Percentiles rank a stretch among this genome's conserved stretches.
These are phyloP conservation scores for Skeletonema marinoi DNA, from an alignment of 108 stramenopile species.

Conservation along the genomic window DNA sequence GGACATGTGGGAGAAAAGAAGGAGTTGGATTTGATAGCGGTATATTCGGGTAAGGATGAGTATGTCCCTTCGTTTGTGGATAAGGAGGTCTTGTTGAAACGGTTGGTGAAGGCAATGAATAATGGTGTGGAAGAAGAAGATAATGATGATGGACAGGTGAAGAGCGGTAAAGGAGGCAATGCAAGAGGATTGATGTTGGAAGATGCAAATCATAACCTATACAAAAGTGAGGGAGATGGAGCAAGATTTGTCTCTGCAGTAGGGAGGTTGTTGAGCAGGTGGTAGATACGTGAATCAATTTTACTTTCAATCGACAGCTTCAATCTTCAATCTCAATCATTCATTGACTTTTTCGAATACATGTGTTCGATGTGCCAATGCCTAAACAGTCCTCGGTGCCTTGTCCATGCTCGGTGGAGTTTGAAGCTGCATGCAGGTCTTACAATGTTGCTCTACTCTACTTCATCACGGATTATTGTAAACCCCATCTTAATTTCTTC, in stretches of 20 bases:
- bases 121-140: neutral
- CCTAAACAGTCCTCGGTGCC: too few relatives aligned
- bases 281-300: too few relatives aligned
- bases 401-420: too few relatives aligned
- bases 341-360: too few relatives aligned
- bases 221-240: constrained; percentile 54
- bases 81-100: constrained; percentile 52
- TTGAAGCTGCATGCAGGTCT: too few relatives aligned
- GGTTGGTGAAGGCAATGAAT: constrained; percentile 83
- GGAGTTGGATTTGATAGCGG: constrained; percentile 64
- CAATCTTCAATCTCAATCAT: too few relatives aligned
- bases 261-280: constrained; percentile 32
- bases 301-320: too few relatives aligned
- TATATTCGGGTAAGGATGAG: constrained; percentile 87
- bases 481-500: too few relatives aligned
- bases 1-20: constrained; percentile 54
- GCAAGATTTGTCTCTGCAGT: constrained; percentile 64
- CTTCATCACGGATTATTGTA: too few relatives aligned
- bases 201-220: constrained; percentile 81
- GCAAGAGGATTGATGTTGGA: constrained; percentile 59
- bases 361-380: too few relatives aligned
- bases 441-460: too few relatives aligned
- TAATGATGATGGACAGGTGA: constrained; percentile 5
- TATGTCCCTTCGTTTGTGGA: constrained; percentile 80
- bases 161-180: constrained; percentile 2